Evolutionary conservation across 1,284 basidiomycete species (phyloP).

Genomic region (Puccinia hordei): DNA sequence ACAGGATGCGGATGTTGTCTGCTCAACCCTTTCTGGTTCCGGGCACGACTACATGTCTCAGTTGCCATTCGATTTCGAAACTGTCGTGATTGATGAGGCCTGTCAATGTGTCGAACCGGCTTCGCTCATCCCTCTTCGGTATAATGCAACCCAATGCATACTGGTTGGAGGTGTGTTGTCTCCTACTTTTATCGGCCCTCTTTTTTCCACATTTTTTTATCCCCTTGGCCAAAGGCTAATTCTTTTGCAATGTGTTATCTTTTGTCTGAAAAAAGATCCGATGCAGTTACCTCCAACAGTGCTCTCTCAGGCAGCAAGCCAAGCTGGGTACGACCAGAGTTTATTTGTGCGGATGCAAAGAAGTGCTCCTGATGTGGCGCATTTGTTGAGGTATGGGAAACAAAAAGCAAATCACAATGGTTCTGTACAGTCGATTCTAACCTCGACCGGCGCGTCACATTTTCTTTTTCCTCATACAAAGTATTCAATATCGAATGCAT

Average conservation of each 20-base stretch:
- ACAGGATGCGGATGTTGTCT: slow-evolving; percentile 86
- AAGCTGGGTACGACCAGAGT: slow-evolving; percentile 80
- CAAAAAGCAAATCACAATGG: slow-evolving; percentile 2
- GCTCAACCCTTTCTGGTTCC: slow-evolving; percentile 86
- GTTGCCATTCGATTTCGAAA: slow-evolving; percentile 78
- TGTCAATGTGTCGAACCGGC: slow-evolving; percentile 95
- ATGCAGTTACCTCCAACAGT: slow-evolving; percentile 97
- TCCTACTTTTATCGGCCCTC: too few species aligned
- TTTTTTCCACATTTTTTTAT: too few species aligned
- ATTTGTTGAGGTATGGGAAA: slow-evolving; percentile 75
- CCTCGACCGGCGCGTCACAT: slow-evolving; percentile 1
- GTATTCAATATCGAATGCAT: slow-evolving; percentile 99
- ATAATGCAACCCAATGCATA: slow-evolving; percentile 78
- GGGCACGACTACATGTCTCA: slow-evolving; percentile 84
- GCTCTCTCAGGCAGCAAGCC: slow-evolving; percentile 80
- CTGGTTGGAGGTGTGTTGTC: slow-evolving; percentile 79
- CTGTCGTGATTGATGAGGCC: slow-evolving; percentile 96
- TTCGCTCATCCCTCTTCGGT: slow-evolving; percentile 94
- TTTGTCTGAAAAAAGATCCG: slow-evolving; percentile 69
- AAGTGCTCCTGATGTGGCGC: slow-evolving; percentile 74
- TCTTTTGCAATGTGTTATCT: slow-evolving; percentile 4
- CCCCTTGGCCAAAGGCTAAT: neutral
- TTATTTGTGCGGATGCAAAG: slow-evolving; percentile 91
- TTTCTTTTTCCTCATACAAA: slow-evolving; percentile 60
- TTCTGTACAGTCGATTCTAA: neutral